Base-by-base conservation (phyloP, 108 stramenopile genomes). In the Cyclotella cryptica region DNA sequence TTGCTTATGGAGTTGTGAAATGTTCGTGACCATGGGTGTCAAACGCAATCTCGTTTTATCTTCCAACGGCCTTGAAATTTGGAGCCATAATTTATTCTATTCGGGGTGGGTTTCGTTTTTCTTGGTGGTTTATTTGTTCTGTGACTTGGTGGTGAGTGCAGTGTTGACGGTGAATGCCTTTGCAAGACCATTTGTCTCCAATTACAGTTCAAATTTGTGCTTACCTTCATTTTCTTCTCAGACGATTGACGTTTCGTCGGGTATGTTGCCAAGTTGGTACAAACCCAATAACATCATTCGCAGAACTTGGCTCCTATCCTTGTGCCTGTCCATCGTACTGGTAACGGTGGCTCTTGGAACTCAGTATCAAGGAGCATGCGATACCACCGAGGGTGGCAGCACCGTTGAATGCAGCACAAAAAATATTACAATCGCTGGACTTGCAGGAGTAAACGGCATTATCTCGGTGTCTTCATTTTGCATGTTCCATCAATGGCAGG, bases 271-370 rank as follows among this genome's bases (percentile, higher is more conserved):
- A 49, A 49, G 47, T 49, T n/a, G n/a, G n/a, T 49, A 49, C 47
- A 49, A n/a, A 49, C 47, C 47, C 47, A 49, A 49, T 49, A 49
- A 49, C 47, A 49, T 49, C 47, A 49, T 49, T 49, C 47, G 47
- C 15, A 49, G 47, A 49, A 49, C 47, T 49, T 49, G 47, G 47
- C 47, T 49, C 47, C 47, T 49, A 1, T n/a, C 3, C 47, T 9
- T 49, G n/a, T 49, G 15, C 47, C 47, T 49, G n/a, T 49, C 47
- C 47, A 49, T 49, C 9, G 9, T n/a, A 7, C n/a, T 49, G n/a
- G 15, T 49, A n/a, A n/a, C n/a, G 9, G 47, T 49, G 47, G n/a
- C 47, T n/a, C 2, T 49, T 3, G 3, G 15, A n/a, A 49, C 18
- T 49, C 3, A 49, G n/a, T 49, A 3, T 49, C 47, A 49, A 49